Evolutionary conservation across 2,329 filamentous ascomycete genomes (phyloP).

Genomic region (Fusarium algeriense): DNA sequence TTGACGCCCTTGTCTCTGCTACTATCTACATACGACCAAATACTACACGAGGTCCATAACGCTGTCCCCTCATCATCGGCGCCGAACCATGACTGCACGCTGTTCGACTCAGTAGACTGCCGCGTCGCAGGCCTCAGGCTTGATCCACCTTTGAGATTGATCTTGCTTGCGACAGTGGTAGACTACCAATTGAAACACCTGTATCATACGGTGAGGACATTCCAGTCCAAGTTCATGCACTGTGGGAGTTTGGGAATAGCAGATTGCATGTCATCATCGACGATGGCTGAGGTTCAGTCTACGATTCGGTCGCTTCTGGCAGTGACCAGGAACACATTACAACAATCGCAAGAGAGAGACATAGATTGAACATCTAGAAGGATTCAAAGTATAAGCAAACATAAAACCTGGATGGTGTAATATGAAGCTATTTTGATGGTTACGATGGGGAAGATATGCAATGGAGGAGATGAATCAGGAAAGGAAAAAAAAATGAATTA

Average conservation of each 20-base stretch:
- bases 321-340: not conserved
- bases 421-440: not conserved
- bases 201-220: not conserved
- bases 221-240: not conserved
- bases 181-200: slow-evolving; percentile 2
- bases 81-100: not conserved
- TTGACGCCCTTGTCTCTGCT: not conserved
- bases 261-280: not conserved
- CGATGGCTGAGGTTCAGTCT: not conserved
- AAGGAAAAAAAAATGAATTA: too few species aligned
- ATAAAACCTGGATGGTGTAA: not conserved
- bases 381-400: too few species aligned
- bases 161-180: not conserved
- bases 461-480: too few species aligned
- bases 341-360: not conserved
- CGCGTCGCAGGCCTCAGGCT: not conserved
- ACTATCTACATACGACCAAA: not conserved
- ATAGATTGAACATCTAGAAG: not conserved
- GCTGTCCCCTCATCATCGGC: not conserved
- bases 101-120: not conserved
- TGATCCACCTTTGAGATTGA: not conserved
- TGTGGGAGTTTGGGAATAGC: slow-evolving; percentile 1
- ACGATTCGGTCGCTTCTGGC: not conserved
- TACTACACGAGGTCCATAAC: not conserved
- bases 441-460: too few species aligned